Conservation (phyloP, 306 rosid species). For the Fragaria iinumae region DNA sequence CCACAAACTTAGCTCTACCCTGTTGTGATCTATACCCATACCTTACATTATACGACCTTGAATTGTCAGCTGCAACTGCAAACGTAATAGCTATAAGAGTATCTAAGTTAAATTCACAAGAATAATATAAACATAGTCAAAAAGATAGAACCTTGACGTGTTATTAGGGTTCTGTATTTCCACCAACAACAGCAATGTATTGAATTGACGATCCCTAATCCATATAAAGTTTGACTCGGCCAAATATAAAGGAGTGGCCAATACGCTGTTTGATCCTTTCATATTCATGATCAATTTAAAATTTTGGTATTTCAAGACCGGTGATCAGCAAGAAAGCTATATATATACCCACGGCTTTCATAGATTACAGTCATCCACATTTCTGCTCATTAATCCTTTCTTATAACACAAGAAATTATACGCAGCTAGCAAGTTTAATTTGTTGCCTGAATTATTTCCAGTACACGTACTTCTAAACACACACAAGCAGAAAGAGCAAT, state of each 20-base stretch:
- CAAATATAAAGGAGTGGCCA: not conserved
- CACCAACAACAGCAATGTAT: not conserved
- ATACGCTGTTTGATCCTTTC: slow-evolving; percentile 2
- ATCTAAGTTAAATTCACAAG: too few species aligned
- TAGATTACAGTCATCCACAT: not conserved
- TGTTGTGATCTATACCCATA: too few species aligned
- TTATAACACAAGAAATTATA: not conserved
- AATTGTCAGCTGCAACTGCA: too few species aligned
- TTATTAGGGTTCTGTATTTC: not conserved
- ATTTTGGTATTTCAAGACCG: not conserved
- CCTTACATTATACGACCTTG: too few species aligned
- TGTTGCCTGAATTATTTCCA: not conserved
- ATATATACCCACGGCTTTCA: not conserved
- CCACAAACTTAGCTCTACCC: too few species aligned
- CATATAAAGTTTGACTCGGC: not conserved
- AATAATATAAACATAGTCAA: not conserved
- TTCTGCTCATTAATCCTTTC: not conserved
- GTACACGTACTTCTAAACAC: not conserved
- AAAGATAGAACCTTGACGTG: not conserved
- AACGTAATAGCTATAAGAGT: too few species aligned
- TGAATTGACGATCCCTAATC: not conserved
- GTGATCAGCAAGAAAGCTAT: not conserved
- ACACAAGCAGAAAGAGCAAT: slow-evolving; percentile 6
- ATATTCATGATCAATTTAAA: not conserved
- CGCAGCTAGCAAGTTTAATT: not conserved